phyloP scores from a whole-genome alignment of 805 yeast genomes.

The Candida saitoana region DNA sequence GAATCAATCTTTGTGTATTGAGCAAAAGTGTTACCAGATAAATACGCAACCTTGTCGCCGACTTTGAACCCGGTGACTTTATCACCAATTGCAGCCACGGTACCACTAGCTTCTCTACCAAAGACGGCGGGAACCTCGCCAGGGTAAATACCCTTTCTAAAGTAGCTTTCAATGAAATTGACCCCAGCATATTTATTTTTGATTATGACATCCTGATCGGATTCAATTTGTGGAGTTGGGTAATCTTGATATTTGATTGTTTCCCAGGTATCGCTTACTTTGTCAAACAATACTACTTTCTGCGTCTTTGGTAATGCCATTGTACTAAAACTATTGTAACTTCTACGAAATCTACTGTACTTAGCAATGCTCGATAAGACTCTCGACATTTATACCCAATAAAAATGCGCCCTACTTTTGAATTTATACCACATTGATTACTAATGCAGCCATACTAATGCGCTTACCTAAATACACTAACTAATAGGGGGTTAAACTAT shows the following conservation, averaged over 20 bases:
- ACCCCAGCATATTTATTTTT: slow-evolving; percentile 76
- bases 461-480: too few species aligned
- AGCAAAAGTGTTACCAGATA: slow-evolving; percentile 55
- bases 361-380: too few species aligned
- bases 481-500: too few species aligned
- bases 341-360: too few species aligned
- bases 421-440: neutral
- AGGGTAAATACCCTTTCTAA: slow-evolving; percentile 76
- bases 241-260: slow-evolving; percentile 53
- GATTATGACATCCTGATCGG: slow-evolving; percentile 55
- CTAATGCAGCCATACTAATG: too few species aligned
- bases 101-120: slow-evolving; percentile 76
- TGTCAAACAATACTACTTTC: slow-evolving; percentile 51
- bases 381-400: neutral
- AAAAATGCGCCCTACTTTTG: neutral
- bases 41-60: slow-evolving; percentile 70
- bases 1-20: slow-evolving; percentile 59
- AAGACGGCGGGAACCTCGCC: slow-evolving; percentile 53
- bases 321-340: too few species aligned
- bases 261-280: slow-evolving; percentile 53
- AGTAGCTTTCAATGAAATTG: slow-evolving; percentile 79
- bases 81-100: slow-evolving; percentile 59
- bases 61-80: slow-evolving; percentile 50
- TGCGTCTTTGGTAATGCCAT: slow-evolving; percentile 49
- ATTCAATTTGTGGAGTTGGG: slow-evolving; percentile 55